A percentile compares a stretch with the other conserved stretches of the same genome.
phyloP scores from a whole-genome alignment of 345 rosid species.

The Heritiera littoralis region DNA sequence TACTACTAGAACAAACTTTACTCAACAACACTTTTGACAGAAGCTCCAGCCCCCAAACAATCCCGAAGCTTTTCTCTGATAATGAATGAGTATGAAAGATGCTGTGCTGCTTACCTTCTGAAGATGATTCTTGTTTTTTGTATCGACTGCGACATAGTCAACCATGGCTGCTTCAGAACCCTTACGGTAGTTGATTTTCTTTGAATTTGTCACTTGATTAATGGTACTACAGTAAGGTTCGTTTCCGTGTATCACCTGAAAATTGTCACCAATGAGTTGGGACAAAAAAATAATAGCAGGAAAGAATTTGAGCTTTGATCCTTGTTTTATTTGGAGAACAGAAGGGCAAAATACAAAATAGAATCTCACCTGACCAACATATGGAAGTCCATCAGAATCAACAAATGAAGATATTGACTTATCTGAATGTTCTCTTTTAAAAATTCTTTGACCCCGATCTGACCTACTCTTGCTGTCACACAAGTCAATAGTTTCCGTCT shows the following conservation, averaged over 20 bases:
- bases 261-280: background rate
- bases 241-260: slow-evolving; percentile 68
- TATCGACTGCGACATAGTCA: slow-evolving; percentile 82
- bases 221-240: slow-evolving; percentile 75
- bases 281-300: background rate
- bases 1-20: background rate
- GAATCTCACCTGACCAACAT: slow-evolving; percentile 80
- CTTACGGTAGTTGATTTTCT: slow-evolving; percentile 44
- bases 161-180: slow-evolving; percentile 78
- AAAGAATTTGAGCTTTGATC: background rate
- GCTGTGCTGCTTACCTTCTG: slow-evolving; percentile 61
- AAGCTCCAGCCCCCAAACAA: background rate
- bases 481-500: slow-evolving; percentile 90
- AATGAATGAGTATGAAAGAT: background rate
- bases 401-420: slow-evolving; percentile 51
- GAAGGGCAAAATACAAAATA: background rate
- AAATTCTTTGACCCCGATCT: slow-evolving; percentile 44
- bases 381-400: slow-evolving; percentile 93
- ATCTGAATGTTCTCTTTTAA: slow-evolving; percentile 57
- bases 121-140: slow-evolving; percentile 57
- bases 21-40: background rate
- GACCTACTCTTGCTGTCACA: slow-evolving; percentile 55
- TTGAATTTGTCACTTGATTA: slow-evolving; percentile 47
- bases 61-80: background rate
- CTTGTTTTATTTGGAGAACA: background rate